Percentiles rank a stretch among this genome's conserved stretches.
phyloP scores from a whole-genome alignment of 371 early-diverging fungal species.

The Rhizopus arrhizus region DNA sequence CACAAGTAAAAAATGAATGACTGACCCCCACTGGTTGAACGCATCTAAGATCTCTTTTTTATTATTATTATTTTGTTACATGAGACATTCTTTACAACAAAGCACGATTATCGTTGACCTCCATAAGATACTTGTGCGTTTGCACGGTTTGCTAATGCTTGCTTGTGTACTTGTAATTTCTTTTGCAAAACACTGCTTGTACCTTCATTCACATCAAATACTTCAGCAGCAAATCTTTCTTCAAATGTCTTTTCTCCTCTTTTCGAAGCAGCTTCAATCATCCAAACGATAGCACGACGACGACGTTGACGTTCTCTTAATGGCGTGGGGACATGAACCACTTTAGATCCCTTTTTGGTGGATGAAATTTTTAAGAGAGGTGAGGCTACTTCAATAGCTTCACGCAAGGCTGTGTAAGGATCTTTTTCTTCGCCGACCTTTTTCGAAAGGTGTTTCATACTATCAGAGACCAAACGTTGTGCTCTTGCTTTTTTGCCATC shows the following conservation, averaged over 20 bases:
- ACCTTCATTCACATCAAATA: slow-evolving; percentile 80
- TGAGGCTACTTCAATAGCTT: slow-evolving; percentile 75
- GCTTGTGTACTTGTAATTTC: slow-evolving; percentile 69
- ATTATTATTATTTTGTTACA: neutral
- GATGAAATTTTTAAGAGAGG: slow-evolving; percentile 78
- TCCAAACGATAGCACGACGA: slow-evolving; percentile 88
- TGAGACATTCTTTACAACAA: neutral
- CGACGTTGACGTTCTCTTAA: slow-evolving; percentile 79
- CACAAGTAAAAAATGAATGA: too few species aligned
- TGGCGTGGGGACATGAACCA: slow-evolving; percentile 77
- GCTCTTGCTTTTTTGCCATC: slow-evolving; percentile 84
- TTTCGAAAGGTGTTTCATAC: slow-evolving; percentile 69
- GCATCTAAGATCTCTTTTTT: neutral
- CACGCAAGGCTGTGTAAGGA: slow-evolving; percentile 66
- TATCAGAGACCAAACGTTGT: slow-evolving; percentile 68
- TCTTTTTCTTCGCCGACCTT: slow-evolving; percentile 56
- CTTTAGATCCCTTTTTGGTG: slow-evolving; percentile 78
- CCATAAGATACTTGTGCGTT: slow-evolving; percentile 64
- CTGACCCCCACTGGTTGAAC: neutral
- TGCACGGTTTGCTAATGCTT: slow-evolving; percentile 82
- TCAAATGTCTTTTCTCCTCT: slow-evolving; percentile 68
- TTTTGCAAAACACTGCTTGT: slow-evolving; percentile 68
- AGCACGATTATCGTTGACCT: slow-evolving; percentile 31
- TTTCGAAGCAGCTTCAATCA: slow-evolving; percentile 75
- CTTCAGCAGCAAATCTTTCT: slow-evolving; percentile 78